These are phyloP conservation scores for Gautieria morchelliformis DNA, from an alignment of 768 basidiomycete species.

Conservation along the genomic window DNA sequence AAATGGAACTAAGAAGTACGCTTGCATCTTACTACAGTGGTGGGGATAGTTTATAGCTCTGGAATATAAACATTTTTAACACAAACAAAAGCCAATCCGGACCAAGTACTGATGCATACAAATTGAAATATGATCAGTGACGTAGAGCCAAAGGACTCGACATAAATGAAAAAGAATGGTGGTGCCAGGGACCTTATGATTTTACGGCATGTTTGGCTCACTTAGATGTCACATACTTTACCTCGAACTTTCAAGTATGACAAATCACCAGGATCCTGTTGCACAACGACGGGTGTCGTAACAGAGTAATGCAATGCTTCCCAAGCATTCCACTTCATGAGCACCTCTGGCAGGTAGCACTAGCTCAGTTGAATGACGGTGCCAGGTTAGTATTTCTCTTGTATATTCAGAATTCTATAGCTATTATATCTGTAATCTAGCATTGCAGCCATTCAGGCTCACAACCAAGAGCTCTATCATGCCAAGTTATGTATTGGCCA, in stretches of 20 bases:
- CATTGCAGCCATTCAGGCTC: not conserved
- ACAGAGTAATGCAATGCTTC: not conserved
- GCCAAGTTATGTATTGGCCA: not conserved
- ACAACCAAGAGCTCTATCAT: slow-evolving; percentile 2
- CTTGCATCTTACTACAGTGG: not conserved
- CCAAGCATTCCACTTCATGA: not conserved
- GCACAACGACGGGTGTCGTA: not conserved
- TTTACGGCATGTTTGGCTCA: not conserved
- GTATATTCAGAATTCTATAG: not conserved
- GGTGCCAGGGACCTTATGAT: not conserved
- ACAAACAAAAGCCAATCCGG: not conserved
- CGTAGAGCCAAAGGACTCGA: not conserved
- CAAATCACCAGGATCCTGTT: not conserved
- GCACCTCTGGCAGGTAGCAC: not conserved
- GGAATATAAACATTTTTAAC: not conserved
- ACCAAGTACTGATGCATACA: not conserved
- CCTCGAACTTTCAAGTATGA: not conserved
- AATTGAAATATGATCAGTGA: not conserved
- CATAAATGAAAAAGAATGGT: not conserved
- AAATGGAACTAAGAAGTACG: not conserved
- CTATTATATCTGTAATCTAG: not conserved
- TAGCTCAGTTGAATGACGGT: not conserved
- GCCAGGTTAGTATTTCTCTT: not conserved
- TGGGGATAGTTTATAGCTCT: not conserved
- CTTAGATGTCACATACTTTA: not conserved